phyloP scores from a whole-genome alignment of 139 green algal species.

The Volvox reticuliferus region DNA sequence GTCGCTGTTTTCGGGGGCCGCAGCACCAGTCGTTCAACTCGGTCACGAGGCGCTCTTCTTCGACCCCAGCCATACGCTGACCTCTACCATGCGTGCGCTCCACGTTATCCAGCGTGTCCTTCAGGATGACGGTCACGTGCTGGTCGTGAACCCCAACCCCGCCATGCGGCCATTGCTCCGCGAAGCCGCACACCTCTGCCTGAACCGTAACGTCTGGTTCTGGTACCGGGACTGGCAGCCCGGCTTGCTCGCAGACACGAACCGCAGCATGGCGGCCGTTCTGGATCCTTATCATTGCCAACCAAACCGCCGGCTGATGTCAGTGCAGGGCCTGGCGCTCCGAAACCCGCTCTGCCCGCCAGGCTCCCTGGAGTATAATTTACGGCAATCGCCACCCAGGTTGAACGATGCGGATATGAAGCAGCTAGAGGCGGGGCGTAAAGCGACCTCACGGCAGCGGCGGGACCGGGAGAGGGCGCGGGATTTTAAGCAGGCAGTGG shows the following conservation, averaged over 20 bases:
- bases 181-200: constrained; percentile 55
- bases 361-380: neutral
- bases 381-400: neutral
- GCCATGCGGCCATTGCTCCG: constrained; percentile 57
- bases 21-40: neutral
- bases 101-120: constrained; percentile 55
- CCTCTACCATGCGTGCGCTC: constrained; percentile 59
- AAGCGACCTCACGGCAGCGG: neutral
- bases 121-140: constrained; percentile 56
- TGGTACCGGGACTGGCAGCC: constrained; percentile 33
- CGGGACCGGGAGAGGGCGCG: neutral
- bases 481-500: constrained; percentile 3
- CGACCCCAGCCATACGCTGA: constrained; percentile 49
- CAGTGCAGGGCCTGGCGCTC: constrained; percentile 15
- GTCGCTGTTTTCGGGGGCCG: constrained; percentile 7
- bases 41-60: constrained; percentile 24
- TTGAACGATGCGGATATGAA: neutral
- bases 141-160: constrained; percentile 64
- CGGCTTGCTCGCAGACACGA: constrained; percentile 38
- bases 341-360: constrained; percentile 33
- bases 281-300: constrained; percentile 37
- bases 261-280: neutral
- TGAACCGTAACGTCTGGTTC: constrained; percentile 72
- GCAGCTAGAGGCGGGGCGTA: constrained; percentile 3
- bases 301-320: constrained; percentile 43